A percentile compares a stretch with the other conserved stretches of the same genome.
Conservation (phyloP, 192 early-diverging fungal genomes). For the Chytriomyces hyalinus region DNA sequence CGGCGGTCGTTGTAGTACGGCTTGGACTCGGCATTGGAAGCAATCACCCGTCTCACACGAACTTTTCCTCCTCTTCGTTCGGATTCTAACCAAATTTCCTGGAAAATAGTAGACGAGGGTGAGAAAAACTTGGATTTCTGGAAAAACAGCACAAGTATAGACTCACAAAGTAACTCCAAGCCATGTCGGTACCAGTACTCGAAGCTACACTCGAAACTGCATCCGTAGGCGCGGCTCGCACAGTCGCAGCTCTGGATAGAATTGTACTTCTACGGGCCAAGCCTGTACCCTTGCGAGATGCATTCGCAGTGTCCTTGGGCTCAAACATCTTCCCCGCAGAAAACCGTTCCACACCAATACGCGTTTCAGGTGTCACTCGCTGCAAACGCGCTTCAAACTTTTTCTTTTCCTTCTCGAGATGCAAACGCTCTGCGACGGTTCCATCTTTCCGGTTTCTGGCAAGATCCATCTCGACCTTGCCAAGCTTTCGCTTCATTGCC, state of each 20-base stretch:
- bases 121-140: no score
- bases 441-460: neutral
- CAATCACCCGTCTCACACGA: neutral
- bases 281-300: no score
- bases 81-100: neutral
- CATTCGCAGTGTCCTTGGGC: neutral
- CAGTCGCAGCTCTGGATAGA: no score
- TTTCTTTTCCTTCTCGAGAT: neutral
- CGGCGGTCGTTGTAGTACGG: no score
- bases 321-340: neutral
- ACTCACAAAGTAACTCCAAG: neutral
- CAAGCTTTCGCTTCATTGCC: neutral
- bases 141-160: no score
- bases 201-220: no score
- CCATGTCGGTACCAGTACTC: neutral
- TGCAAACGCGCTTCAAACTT: neutral
- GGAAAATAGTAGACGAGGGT: no score
- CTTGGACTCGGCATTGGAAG: neutral
- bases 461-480: neutral
- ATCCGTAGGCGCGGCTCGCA: no score
- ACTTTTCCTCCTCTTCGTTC: slow-evolving; percentile 2
- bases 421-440: no score
- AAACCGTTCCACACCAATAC: neutral
- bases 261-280: no score
- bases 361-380: neutral